These are phyloP conservation scores for Selenicereus undatus DNA, from an alignment of 148 eudicot genomes.

Conservation along the genomic window DNA sequence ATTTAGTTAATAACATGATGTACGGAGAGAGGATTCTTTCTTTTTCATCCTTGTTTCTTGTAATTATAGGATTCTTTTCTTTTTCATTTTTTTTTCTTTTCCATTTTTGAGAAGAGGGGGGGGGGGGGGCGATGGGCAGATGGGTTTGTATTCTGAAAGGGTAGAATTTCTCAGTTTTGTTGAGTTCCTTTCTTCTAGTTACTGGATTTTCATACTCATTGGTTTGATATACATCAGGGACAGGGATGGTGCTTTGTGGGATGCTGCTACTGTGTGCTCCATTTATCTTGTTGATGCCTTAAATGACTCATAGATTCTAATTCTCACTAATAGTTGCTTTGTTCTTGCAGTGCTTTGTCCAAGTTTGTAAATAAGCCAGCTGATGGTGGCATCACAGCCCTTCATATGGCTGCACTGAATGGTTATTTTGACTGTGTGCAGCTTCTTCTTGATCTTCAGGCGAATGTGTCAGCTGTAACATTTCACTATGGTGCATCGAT, in stretches of 20 bases:
- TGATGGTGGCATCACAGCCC: slow-evolving; percentile 98
- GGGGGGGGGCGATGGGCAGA: not conserved
- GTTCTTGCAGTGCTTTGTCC: slow-evolving; percentile 62
- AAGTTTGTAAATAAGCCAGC: slow-evolving; percentile 93
- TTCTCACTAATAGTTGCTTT: slow-evolving; percentile 9
- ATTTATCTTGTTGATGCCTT: too few relatives aligned
- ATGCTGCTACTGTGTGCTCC: not conserved
- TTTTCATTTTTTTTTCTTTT: too few relatives aligned
- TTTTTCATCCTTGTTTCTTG: too few relatives aligned
- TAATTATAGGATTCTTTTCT: too few relatives aligned
- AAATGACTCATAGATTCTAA: not conserved
- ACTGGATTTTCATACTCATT: not conserved
- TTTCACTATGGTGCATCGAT: slow-evolving; percentile 96
- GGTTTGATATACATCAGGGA: not conserved
- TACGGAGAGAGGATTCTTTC: too few relatives aligned
- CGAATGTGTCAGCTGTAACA: slow-evolving; percentile 80
- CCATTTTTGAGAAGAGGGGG: too few relatives aligned
- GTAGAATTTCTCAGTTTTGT: not conserved
- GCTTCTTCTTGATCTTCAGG: slow-evolving; percentile 88
- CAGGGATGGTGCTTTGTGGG: not conserved
- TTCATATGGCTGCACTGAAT: slow-evolving; percentile 96
- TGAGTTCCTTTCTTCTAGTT: not conserved
- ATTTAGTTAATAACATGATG: too few relatives aligned
- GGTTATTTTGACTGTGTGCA: slow-evolving; percentile 87
- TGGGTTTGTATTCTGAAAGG: not conserved